These are phyloP conservation scores for Larix kaempferi DNA, from an alignment of 75 land plant genomes.

Conservation along the genomic window DNA sequence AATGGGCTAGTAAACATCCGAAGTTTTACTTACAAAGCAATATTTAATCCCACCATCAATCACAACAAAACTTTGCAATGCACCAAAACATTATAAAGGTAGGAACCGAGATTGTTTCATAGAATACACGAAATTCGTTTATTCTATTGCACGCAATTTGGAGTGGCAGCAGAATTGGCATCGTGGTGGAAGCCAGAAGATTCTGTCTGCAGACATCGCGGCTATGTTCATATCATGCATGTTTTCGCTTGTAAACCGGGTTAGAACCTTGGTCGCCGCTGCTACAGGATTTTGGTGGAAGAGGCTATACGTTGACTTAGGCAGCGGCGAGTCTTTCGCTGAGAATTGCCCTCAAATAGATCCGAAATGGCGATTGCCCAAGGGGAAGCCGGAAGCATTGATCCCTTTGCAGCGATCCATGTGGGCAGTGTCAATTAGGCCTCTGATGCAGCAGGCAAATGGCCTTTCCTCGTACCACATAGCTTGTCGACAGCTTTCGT, in stretches of 20 bases:
- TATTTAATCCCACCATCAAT: no score
- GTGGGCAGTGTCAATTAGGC: neutral
- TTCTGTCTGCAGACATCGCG: neutral
- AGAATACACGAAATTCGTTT: no score
- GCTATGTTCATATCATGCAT: neutral
- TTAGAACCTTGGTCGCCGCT: neutral
- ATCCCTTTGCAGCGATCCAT: neutral
- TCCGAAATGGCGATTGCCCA: neutral
- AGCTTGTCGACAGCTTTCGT: no score
- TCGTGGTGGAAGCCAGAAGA: neutral
- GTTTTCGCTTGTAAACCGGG: neutral
- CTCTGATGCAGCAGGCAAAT: neutral
- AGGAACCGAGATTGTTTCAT: no score
- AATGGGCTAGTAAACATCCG: no score
- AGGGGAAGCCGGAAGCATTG: neutral
- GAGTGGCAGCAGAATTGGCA: no score
- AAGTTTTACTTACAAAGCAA: no score
- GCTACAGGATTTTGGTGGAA: constrained; percentile 23
- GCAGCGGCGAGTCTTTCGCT: neutral
- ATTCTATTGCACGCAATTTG: no score
- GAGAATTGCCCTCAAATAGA: neutral
- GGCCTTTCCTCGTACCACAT: no score
- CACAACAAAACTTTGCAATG: no score
- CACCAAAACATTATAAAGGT: no score
- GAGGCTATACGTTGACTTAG: constrained; percentile 11